These are phyloP conservation scores for Thymus quinquecostatus DNA, from an alignment of 257 asterid species.

Conservation along the genomic window DNA sequence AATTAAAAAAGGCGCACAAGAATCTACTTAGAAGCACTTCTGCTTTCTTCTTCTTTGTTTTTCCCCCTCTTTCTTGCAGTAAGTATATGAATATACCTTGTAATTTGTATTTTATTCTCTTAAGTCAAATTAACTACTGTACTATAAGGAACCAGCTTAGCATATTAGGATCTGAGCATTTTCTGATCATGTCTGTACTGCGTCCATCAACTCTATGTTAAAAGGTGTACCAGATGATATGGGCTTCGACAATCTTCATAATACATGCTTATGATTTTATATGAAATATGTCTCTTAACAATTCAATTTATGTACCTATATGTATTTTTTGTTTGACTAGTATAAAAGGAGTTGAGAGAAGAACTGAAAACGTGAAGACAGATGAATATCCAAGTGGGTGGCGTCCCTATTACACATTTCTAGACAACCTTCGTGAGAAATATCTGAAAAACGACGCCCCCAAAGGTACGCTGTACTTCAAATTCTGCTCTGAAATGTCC, in stretches of 20 bases:
- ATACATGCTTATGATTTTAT: constrained; percentile 7
- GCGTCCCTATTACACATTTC: constrained; percentile 72
- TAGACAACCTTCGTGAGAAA: constrained; percentile 76
- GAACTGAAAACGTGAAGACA: constrained; percentile 65
- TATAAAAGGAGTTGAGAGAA: constrained; percentile 65
- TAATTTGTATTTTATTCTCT: not conserved
- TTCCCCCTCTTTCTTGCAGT: not conserved
- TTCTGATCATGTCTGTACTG: constrained; percentile 8
- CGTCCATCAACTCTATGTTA: constrained; percentile 5
- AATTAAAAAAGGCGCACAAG: constrained; percentile 4
- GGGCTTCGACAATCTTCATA: not conserved
- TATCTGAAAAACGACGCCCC: constrained; percentile 67
- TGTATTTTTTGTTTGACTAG: constrained; percentile 41
- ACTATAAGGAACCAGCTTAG: constrained; percentile 6
- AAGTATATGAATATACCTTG: not conserved
- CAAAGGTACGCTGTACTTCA: constrained; percentile 59
- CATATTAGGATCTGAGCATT: not conserved
- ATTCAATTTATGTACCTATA: constrained; percentile 14
- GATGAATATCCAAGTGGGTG: constrained; percentile 93
- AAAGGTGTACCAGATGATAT: constrained; percentile 4
- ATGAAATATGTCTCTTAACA: not conserved
- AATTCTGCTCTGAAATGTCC: not conserved
- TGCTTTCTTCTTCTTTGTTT: not conserved
- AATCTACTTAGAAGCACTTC: constrained; percentile 10
- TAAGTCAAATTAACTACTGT: not conserved